A percentile compares a stretch with the other conserved stretches of the same genome.
Evolutionary conservation across 768 basidiomycete genomes (phyloP).

Genomic region (Boletus subparvulus): DNA sequence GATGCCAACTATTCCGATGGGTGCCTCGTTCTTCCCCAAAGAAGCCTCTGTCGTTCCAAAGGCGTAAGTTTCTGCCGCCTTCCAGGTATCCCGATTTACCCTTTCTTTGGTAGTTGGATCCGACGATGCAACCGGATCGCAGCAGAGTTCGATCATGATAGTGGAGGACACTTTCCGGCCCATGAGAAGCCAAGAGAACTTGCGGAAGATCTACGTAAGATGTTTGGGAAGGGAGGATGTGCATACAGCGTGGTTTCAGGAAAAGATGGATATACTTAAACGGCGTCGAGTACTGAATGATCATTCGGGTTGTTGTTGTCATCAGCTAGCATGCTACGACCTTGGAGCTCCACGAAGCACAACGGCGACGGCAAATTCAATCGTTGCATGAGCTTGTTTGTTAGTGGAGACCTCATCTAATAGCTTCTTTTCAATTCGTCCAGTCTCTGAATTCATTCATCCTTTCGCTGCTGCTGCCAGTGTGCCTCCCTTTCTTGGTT

Average conservation of each 20-base stretch:
- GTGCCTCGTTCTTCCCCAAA: conserved; percentile 52
- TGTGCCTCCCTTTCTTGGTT: too few species aligned
- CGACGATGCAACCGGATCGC: conserved; percentile 39
- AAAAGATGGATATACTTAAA: conserved; percentile 40
- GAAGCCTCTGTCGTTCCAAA: conserved; percentile 38
- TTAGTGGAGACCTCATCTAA: too few species aligned
- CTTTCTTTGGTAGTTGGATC: conserved; percentile 40
- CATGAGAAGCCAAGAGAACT: conserved; percentile 50
- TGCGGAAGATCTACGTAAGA: conserved; percentile 50
- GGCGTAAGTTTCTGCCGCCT: conserved; percentile 31
- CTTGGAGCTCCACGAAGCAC: too few species aligned
- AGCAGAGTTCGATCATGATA: conserved; percentile 47
- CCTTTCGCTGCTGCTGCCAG: too few species aligned
- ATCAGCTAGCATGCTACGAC: too few species aligned
- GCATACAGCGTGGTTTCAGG: conserved; percentile 48
- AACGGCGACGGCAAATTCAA: too few species aligned
- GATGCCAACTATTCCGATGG: conserved; percentile 38
- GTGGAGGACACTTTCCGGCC: conserved; percentile 62
- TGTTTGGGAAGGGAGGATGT: conserved; percentile 55
- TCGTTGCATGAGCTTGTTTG: too few species aligned
- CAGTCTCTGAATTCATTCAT: too few species aligned
- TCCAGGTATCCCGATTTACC: not conserved
- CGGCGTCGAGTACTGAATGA: too few species aligned
- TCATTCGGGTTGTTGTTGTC: too few species aligned
- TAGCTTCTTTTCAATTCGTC: too few species aligned